Conservation (phyloP, 331 rosid species). For the Rosa hybrid region DNA sequence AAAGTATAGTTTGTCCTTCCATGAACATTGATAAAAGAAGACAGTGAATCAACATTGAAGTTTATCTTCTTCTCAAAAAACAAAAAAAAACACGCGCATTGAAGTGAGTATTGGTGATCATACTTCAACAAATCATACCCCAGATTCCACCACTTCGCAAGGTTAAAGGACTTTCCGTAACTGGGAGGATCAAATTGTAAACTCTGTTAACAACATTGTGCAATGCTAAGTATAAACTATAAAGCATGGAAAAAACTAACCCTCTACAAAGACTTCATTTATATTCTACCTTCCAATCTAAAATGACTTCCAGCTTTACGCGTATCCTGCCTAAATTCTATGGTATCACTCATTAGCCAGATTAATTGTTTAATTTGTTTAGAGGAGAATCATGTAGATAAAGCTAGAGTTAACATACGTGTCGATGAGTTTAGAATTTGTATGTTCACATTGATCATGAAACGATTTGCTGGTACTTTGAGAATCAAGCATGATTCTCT, state of each 20-base stretch:
- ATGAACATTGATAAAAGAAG: background rate
- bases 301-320: background rate
- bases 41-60: too few relatives aligned
- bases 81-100: too few relatives aligned
- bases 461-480: background rate
- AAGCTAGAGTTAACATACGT: background rate
- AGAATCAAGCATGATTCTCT: conserved; percentile 22
- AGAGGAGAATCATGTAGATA: background rate
- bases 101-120: background rate
- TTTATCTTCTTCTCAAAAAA: too few relatives aligned
- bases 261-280: background rate
- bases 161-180: too few relatives aligned
- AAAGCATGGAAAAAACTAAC: background rate
- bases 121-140: too few relatives aligned
- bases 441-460: conserved; percentile 2
- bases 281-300: conserved; percentile 1
- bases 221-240: too few relatives aligned
- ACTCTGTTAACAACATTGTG: too few relatives aligned
- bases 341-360: conserved; percentile 3
- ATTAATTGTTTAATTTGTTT: background rate
- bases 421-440: background rate
- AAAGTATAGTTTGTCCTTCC: background rate
- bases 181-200: too few relatives aligned
- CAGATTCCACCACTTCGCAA: too few relatives aligned
- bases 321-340: conserved; percentile 14